These are phyloP conservation scores for Pachysandra terminalis DNA, from an alignment of 164 flowering plant genomes.

Conservation along the genomic window DNA sequence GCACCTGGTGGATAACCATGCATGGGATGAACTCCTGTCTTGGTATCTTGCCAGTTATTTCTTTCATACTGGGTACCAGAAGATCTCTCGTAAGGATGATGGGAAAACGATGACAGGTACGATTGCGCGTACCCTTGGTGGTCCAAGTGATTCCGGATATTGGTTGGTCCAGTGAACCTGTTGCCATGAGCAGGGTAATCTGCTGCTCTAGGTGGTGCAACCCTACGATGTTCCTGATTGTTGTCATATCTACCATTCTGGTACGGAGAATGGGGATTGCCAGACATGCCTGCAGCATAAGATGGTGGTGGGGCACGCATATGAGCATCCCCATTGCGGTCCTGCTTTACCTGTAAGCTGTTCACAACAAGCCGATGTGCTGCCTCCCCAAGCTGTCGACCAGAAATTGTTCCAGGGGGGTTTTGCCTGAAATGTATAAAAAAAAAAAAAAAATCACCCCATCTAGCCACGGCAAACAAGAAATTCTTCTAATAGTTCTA, in stretches of 20 bases:
- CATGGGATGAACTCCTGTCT: slow-evolving; percentile 10
- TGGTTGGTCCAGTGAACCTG: slow-evolving; percentile 3
- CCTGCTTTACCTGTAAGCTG: slow-evolving; percentile 54
- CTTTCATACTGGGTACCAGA: slow-evolving; percentile 25
- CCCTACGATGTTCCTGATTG: slow-evolving; percentile 20
- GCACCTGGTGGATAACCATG: slow-evolving; percentile 17
- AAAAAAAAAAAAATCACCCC: background rate
- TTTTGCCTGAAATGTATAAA: slow-evolving; percentile 46
- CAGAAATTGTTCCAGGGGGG: slow-evolving; percentile 55
- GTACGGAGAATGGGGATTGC: slow-evolving; percentile 20
- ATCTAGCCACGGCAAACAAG: background rate
- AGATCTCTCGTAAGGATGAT: slow-evolving; percentile 16
- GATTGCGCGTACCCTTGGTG: slow-evolving; percentile 25
- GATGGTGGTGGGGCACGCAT: slow-evolving; percentile 24
- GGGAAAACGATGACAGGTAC: slow-evolving; percentile 17
- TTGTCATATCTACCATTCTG: slow-evolving; percentile 22
- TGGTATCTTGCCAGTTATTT: slow-evolving; percentile 14
- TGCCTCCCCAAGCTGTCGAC: slow-evolving; percentile 81
- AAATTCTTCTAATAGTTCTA: too few relatives aligned
- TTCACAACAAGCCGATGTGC: slow-evolving; percentile 79
- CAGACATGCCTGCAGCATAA: slow-evolving; percentile 20
- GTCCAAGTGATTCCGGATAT: slow-evolving; percentile 9
- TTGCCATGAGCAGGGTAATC: slow-evolving; percentile 19
- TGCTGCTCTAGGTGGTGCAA: slow-evolving; percentile 11
- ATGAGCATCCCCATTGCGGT: slow-evolving; percentile 26